These are phyloP conservation scores for Nemania bipapillata DNA, from an alignment of 2,329 filamentous ascomycete species.

Conservation along the genomic window DNA sequence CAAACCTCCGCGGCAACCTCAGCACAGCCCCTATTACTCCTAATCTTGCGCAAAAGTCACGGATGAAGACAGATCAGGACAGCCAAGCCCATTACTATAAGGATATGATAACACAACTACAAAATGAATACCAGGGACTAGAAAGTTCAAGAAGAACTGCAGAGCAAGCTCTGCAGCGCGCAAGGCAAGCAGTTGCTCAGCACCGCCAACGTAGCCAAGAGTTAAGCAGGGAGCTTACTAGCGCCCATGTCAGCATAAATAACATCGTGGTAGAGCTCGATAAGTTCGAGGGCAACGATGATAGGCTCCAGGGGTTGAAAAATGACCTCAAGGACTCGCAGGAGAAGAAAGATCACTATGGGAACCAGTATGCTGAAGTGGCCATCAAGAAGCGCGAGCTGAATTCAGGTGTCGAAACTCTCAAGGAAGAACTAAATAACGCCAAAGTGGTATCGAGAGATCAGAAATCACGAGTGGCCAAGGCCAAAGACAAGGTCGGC, in stretches of 20 bases:
- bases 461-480: constrained; percentile 62
- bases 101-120: constrained; percentile 64
- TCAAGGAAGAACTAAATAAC: constrained; percentile 52
- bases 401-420: constrained; percentile 57
- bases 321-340: constrained; percentile 65
- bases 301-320: constrained; percentile 69
- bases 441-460: constrained; percentile 52
- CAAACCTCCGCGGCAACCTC: constrained; percentile 55
- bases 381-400: constrained; percentile 61
- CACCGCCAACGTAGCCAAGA: constrained; percentile 63
- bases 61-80: constrained; percentile 83
- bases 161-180: constrained; percentile 61
- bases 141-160: constrained; percentile 61
- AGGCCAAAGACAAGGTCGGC: constrained; percentile 66
- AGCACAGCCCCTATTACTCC: constrained; percentile 53
- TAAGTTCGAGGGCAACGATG: constrained; percentile 74
- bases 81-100: constrained; percentile 69
- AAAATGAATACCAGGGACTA: constrained; percentile 64
- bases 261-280: constrained; percentile 70
- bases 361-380: constrained; percentile 66
- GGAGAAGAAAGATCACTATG: constrained; percentile 59
- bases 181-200: constrained; percentile 56
- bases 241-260: constrained; percentile 68
- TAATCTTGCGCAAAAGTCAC: constrained; percentile 64
- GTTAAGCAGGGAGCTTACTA: constrained; percentile 68